These are phyloP conservation scores for Aspergillus hancockii DNA, from an alignment of 495 filamentous ascomycete species.

Conservation along the genomic window DNA sequence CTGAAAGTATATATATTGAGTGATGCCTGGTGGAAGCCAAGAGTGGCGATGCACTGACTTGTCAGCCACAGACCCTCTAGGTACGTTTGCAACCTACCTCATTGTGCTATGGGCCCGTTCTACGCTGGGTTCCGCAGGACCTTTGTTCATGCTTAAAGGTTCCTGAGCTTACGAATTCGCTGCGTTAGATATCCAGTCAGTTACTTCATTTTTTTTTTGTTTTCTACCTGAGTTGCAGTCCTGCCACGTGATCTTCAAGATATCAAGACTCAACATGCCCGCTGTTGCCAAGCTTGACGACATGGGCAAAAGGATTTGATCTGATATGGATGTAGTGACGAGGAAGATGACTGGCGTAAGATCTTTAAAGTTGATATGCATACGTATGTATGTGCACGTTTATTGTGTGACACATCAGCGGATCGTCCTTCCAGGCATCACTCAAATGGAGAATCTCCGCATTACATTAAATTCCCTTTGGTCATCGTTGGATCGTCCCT, in stretches of 20 bases:
- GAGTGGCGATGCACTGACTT: neutral
- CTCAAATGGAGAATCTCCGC: constrained; percentile 1
- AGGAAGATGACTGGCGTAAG: constrained; percentile 4
- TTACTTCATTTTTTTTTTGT: neutral
- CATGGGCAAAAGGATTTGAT: neutral
- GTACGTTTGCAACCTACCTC: neutral
- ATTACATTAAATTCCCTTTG: neutral
- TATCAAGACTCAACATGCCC: too few species aligned
- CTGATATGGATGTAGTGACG: neutral
- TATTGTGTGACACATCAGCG: neutral
- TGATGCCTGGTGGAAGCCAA: constrained; percentile 1
- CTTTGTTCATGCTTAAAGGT: too few species aligned
- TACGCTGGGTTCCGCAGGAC: too few species aligned
- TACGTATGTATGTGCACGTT: constrained; percentile 8
- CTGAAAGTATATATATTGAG: constrained; percentile 1
- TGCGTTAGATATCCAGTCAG: too few species aligned
- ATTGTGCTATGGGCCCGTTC: too few species aligned
- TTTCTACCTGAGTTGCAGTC: neutral
- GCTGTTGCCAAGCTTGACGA: neutral
- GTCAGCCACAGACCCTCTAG: neutral
- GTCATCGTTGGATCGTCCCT: neutral
- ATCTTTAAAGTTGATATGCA: constrained; percentile 10
- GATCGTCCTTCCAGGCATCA: constrained; percentile 11
- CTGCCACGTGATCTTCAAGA: too few species aligned
- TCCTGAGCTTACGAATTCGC: too few species aligned